phyloP scores from a whole-genome alignment of 306 rosid genomes.

The Trifolium fragiferum region DNA sequence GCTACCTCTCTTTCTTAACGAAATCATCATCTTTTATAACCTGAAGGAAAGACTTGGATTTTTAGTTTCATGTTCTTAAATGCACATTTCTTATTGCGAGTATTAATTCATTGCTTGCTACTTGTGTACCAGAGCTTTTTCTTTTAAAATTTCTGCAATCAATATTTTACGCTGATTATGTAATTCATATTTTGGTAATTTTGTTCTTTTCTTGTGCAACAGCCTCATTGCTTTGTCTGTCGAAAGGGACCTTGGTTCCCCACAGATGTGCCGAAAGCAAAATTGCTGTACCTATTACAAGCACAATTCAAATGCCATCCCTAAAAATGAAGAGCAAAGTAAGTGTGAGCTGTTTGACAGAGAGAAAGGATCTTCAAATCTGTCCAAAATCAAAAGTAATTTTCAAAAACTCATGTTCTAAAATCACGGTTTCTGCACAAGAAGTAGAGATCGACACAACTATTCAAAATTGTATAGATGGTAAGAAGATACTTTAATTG shows the following conservation, averaged over 20 bases:
- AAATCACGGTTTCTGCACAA: constrained; percentile 56
- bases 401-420: constrained; percentile 72
- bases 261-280: constrained; percentile 60
- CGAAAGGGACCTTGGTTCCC: constrained; percentile 53
- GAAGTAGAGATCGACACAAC: constrained; percentile 57
- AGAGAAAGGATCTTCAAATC: constrained; percentile 72
- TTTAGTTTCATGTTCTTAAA: constrained; percentile 6
- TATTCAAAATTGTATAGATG: constrained; percentile 58
- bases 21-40: constrained; percentile 6
- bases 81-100: constrained; percentile 22
- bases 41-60: constrained; percentile 7
- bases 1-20: background rate
- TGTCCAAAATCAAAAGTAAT: constrained; percentile 76
- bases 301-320: constrained; percentile 94
- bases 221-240: constrained; percentile 51
- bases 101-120: constrained; percentile 1
- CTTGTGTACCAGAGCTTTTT: background rate
- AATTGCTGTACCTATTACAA: constrained; percentile 50
- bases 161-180: background rate
- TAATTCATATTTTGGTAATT: constrained; percentile 21
- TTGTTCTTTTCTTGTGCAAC: constrained; percentile 36
- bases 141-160: background rate
- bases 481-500: constrained; percentile 54
- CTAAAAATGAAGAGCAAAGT: constrained; percentile 90
- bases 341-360: constrained; percentile 72